Percentiles rank a stretch among this genome's conserved stretches.
Conservation (phyloP, 2,329 filamentous ascomycete species). For the Pyrenophora teres region DNA sequence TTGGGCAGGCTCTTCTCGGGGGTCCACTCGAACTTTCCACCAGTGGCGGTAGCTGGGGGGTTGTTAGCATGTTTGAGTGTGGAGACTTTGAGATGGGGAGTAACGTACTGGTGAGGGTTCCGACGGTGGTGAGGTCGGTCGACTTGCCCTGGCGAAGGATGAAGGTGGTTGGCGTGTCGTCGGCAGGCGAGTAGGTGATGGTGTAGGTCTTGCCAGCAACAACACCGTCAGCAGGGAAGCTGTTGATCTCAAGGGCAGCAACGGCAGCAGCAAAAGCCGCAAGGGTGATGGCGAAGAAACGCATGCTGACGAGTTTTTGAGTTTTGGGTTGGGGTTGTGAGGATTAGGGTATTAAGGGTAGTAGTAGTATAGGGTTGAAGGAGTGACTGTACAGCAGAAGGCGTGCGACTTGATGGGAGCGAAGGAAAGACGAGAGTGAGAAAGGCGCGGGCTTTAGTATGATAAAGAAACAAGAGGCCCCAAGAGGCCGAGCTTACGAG, state of each 20-base stretch:
- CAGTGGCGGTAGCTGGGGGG: slow-evolving; percentile 47
- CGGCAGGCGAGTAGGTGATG: slow-evolving; percentile 55
- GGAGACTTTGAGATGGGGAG: neutral
- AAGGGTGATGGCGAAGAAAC: slow-evolving; percentile 53
- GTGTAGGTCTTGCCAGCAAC: slow-evolving; percentile 55
- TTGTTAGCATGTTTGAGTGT: slow-evolving; percentile 16
- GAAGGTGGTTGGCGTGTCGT: slow-evolving; percentile 57
- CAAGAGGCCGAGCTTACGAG: slow-evolving; percentile 22
- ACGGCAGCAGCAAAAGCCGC: slow-evolving; percentile 47
- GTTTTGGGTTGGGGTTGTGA: slow-evolving; percentile 3
- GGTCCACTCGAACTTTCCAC: slow-evolving; percentile 58
- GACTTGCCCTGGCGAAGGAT: slow-evolving; percentile 60
- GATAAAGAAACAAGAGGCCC: slow-evolving; percentile 17
- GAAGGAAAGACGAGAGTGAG: slow-evolving; percentile 20
- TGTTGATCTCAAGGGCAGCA: slow-evolving; percentile 56
- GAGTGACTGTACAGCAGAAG: slow-evolving; percentile 35
- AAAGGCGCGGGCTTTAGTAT: slow-evolving; percentile 13
- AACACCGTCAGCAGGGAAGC: slow-evolving; percentile 53
- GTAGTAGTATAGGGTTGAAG: slow-evolving; percentile 26
- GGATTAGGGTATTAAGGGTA: slow-evolving; percentile 24
- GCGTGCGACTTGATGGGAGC: slow-evolving; percentile 21
- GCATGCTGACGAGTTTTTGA: slow-evolving; percentile 50
- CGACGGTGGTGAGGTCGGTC: slow-evolving; percentile 56
- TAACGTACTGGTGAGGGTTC: slow-evolving; percentile 55
- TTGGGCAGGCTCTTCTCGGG: slow-evolving; percentile 51